These are phyloP conservation scores for Fagopyrum tataricum DNA, from an alignment of 148 eudicot species.

Conservation along the genomic window DNA sequence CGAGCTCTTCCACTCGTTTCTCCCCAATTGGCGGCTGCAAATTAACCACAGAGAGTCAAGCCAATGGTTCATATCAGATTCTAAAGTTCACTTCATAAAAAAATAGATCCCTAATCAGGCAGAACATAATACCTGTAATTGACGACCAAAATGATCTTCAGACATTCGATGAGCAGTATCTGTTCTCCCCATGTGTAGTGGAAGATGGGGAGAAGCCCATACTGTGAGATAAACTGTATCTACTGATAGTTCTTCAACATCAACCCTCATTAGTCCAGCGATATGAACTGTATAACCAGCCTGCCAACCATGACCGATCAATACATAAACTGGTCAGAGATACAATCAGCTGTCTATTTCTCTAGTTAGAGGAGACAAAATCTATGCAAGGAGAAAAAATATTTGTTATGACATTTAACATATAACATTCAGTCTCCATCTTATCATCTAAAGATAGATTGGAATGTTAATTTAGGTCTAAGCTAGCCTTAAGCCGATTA, in stretches of 20 bases:
- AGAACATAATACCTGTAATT: slow-evolving; percentile 55
- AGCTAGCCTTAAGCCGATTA: not conserved
- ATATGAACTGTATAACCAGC: slow-evolving; percentile 83
- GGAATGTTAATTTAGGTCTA: not conserved
- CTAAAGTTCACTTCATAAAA: too few relatives aligned
- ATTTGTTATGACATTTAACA: not conserved
- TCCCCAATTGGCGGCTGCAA: slow-evolving; percentile 83
- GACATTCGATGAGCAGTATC: slow-evolving; percentile 52
- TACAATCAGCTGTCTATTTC: not conserved
- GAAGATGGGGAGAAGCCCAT: slow-evolving; percentile 85
- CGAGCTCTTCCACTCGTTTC: slow-evolving; percentile 58
- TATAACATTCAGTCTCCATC: too few relatives aligned
- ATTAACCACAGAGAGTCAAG: not conserved
- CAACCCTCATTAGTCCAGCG: slow-evolving; percentile 85
- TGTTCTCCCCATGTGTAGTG: slow-evolving; percentile 91
- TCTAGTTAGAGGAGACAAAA: not conserved
- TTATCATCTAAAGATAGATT: not conserved
- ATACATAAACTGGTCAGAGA: not conserved
- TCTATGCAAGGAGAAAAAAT: not conserved
- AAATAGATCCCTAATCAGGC: too few relatives aligned
- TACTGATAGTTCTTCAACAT: slow-evolving; percentile 54
- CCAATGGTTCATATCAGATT: too few relatives aligned
- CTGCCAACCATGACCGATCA: slow-evolving; percentile 28
- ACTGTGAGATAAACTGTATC: slow-evolving; percentile 84
- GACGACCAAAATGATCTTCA: slow-evolving; percentile 75